These are phyloP conservation scores for Cyberlindnera saturnus DNA, from an alignment of 805 yeast species.

Conservation along the genomic window DNA sequence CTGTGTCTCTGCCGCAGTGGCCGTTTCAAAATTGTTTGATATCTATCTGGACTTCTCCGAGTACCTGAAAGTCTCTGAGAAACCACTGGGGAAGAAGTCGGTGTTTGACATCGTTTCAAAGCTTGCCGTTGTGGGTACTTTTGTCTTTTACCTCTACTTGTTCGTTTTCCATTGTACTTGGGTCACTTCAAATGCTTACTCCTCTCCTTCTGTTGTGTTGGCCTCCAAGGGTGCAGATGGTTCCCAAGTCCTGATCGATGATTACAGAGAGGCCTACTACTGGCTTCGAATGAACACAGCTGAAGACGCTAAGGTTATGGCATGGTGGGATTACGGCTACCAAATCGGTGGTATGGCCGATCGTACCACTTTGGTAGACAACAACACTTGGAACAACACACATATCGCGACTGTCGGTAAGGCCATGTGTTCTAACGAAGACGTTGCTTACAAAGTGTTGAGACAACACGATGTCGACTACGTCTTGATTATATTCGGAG, in stretches of 20 bases:
- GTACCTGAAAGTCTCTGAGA: constrained; percentile 9
- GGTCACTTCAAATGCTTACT: constrained; percentile 94
- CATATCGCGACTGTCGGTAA: constrained; percentile 99
- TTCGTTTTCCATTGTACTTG: constrained; percentile 95
- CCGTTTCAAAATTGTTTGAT: constrained; percentile 79
- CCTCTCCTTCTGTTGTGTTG: constrained; percentile 95
- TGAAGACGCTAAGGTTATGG: constrained; percentile 92
- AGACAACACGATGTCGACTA: constrained; percentile 93
- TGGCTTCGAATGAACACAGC: constrained; percentile 98
- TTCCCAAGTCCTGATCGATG: constrained; percentile 78
- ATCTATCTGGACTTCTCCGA: constrained; percentile 64
- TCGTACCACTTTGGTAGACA: constrained; percentile 95
- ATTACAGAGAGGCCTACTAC: constrained; percentile 96
- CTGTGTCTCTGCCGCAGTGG: constrained; percentile 88
- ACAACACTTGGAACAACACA: constrained; percentile 99
- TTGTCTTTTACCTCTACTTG: constrained; percentile 65
- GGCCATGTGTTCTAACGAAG: constrained; percentile 91
- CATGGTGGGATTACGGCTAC: constrained; percentile 99
- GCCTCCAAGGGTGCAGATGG: constrained; percentile 86
- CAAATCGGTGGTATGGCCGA: constrained; percentile 99
- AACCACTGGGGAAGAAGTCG: constrained; percentile 12
- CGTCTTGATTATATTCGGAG: constrained; percentile 90
- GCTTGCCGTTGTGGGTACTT: constrained; percentile 56
- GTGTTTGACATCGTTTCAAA: constrained; percentile 40
- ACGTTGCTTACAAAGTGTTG: constrained; percentile 80